Conservation (phyloP, 345 rosid genomes). For the Aethionema arabicum region DNA sequence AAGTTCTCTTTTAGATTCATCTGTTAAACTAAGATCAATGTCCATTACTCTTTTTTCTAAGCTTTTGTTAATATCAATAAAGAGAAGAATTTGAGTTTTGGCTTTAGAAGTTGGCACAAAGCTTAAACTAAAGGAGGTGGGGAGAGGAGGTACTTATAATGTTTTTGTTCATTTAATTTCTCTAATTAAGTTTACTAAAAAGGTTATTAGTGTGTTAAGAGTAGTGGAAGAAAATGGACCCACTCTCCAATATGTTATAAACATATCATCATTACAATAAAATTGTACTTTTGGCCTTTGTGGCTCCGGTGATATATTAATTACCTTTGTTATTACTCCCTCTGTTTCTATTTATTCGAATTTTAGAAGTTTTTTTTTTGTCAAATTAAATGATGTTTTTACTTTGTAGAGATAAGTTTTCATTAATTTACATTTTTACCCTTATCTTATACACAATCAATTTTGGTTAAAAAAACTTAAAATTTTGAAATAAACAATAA, state of each 20-base stretch:
- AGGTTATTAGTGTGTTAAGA: constrained; percentile 13
- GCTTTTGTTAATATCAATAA: constrained; percentile 10
- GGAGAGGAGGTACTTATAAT: constrained; percentile 38
- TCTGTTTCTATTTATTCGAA: too few relatives aligned
- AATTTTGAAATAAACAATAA: too few relatives aligned
- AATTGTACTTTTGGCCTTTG: constrained; percentile 22
- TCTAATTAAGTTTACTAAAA: neutral
- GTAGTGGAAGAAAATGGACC: constrained; percentile 38
- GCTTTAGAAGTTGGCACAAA: constrained; percentile 20
- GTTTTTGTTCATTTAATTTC: constrained; percentile 20
- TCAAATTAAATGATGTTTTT: too few relatives aligned
- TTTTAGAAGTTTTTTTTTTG: too few relatives aligned
- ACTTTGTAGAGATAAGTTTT: too few relatives aligned
- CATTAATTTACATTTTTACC: too few relatives aligned
- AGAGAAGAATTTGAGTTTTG: constrained; percentile 21
- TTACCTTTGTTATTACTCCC: too few relatives aligned
- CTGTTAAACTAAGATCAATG: constrained; percentile 20
- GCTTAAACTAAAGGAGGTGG: constrained; percentile 23
- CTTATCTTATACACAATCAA: too few relatives aligned
- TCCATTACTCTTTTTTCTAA: constrained; percentile 25
- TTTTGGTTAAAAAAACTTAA: too few relatives aligned
- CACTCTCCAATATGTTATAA: constrained; percentile 35
- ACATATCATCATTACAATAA: constrained; percentile 32
- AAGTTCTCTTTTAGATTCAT: constrained; percentile 39
- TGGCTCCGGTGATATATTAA: constrained; percentile 23